phyloP scores from a whole-genome alignment of 2,329 filamentous ascomycete genomes.

The Didymellaceae sp. region DNA sequence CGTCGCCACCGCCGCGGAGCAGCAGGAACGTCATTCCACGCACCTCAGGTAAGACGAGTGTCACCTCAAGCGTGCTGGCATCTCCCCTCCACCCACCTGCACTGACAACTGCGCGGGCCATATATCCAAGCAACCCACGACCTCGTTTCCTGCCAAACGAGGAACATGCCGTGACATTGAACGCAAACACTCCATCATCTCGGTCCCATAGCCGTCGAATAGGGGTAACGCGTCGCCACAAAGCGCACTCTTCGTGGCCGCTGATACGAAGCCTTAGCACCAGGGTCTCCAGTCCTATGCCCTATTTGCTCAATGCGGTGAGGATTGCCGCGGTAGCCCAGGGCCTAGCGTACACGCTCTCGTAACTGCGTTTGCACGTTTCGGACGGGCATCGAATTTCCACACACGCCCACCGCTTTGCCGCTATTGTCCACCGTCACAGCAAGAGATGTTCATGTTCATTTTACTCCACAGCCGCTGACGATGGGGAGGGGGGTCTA shows the following conservation, averaged over 20 bases:
- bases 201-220: constrained; percentile 9
- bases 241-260: background rate
- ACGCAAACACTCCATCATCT: background rate
- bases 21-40: constrained; percentile 2
- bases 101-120: background rate
- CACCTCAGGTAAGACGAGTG: background rate
- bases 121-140: background rate
- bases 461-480: constrained; percentile 5
- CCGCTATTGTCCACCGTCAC: background rate
- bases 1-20: constrained; percentile 2
- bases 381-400: constrained; percentile 13
- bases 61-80: constrained; percentile 4
- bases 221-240: constrained; percentile 19
- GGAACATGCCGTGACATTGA: constrained; percentile 12
- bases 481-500: no score
- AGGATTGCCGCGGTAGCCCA: constrained; percentile 1
- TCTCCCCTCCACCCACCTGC: background rate
- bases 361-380: constrained; percentile 10
- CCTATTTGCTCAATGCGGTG: constrained; percentile 3
- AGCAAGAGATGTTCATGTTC: background rate
- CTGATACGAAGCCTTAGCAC: constrained; percentile 5
- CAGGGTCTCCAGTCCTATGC: constrained; percentile 3
- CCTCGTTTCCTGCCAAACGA: constrained; percentile 6
- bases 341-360: constrained; percentile 6
- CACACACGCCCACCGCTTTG: background rate